Evolutionary conservation across 179 eudicot species (phyloP), one percentile per base, ranked within the genome.

Genomic region (Corrigiola litoralis): DNA sequence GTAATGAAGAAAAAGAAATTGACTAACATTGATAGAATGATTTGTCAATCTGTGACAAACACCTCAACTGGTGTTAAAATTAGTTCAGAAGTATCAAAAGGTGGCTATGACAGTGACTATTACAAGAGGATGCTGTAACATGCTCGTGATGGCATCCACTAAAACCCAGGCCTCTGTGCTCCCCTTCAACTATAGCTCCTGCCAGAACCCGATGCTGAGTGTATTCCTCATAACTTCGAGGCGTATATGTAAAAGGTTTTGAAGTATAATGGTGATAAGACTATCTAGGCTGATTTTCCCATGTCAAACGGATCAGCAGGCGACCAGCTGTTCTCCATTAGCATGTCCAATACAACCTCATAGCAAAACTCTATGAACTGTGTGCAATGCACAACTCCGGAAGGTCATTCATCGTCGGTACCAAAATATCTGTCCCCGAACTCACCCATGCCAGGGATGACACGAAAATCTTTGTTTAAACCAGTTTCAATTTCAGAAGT

Each of bases 361-460:
- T n/a, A n/a, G n/a, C n/a, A n/a, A n/a, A n/a, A n/a, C n/a, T n/a
- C n/a, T n/a, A n/a, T 50, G 17, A 17, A 46, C 9, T 2, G 37
- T 23, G 13, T 27, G 2, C 9, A 6, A 24, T 11, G 18, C 27
- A 33, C 36, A n/a, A 5, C 18, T 27, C 5, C 40, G 5, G 31
- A 29, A 32, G 59, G 2, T 77, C 67, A 78, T 27, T 89, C 98
- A 8, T 92, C 98, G 59, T 92, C 98, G 25, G 98, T 92, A 65
- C 98, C 98, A 66, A 92, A 92, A 77, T 90, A 94, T 58, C 97
- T 75, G 75, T 90, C 97, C 59, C 97, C 97, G 40, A 90, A 90
- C 70, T 88, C 95, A 16, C 98, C 97, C 98, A 92, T 92, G 14
- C 98, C 98, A 1, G 98, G 98, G 47, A 92, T 75, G 5, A 92